phyloP scores from a whole-genome alignment of 805 yeast species.

The Zygosaccharomyces siamensis region DNA sequence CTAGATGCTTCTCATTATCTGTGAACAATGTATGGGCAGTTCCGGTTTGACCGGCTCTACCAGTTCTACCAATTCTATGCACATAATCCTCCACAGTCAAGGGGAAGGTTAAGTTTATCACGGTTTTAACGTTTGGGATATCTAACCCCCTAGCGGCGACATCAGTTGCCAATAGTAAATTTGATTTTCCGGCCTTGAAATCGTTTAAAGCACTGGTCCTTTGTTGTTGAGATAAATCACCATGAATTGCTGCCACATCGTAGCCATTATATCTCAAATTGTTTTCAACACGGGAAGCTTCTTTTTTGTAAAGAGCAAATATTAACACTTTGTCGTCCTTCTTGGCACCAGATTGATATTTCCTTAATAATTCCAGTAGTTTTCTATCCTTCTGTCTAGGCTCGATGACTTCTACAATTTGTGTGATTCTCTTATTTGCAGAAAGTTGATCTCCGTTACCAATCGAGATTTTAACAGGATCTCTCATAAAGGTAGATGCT shows the following conservation, averaged over 20 bases:
- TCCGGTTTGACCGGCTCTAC: conserved; percentile 95
- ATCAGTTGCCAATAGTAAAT: conserved; percentile 87
- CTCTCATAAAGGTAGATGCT: conserved; percentile 76
- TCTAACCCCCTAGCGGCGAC: conserved; percentile 98
- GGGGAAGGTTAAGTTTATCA: conserved; percentile 93
- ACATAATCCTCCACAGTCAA: conserved; percentile 95
- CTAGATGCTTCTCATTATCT: conserved; percentile 91
- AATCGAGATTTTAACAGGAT: conserved; percentile 84
- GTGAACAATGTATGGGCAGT: conserved; percentile 93
- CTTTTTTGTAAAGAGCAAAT: conserved; percentile 94
- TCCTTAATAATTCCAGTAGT: conserved; percentile 62
- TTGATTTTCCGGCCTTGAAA: conserved; percentile 76
- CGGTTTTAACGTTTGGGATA: conserved; percentile 94
- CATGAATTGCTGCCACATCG: conserved; percentile 89
- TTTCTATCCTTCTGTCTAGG: conserved; percentile 74
- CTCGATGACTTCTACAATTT: conserved; percentile 88
- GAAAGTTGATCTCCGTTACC: conserved; percentile 92
- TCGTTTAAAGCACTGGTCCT: conserved; percentile 81
- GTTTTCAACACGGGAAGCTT: conserved; percentile 86
- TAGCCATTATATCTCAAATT: conserved; percentile 68
- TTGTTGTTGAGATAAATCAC: conserved; percentile 88
- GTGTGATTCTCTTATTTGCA: conserved; percentile 92
- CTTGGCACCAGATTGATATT: conserved; percentile 65
- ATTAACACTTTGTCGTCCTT: conserved; percentile 78
- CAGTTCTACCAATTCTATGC: conserved; percentile 96